Evolutionary conservation across 768 basidiomycete species (phyloP), one percentile per base, ranked within the genome.

Genomic region (Dictyophora rubrovolvata): DNA sequence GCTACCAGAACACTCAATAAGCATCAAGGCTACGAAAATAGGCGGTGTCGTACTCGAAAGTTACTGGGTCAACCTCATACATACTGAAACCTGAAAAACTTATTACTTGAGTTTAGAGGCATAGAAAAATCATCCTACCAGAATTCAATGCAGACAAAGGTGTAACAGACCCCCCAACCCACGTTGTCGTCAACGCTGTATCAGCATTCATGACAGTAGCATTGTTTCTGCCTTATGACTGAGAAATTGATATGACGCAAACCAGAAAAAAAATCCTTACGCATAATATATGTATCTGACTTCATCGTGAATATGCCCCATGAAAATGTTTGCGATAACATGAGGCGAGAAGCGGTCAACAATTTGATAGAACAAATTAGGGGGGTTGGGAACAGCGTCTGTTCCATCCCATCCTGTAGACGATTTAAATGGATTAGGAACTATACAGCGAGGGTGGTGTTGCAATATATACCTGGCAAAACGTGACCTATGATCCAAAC

Each of bases 381-480:
- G 86, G 1, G 86, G 85, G 64, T 84, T 82, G 53, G 67, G 65
- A 20, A 88, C 64, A 0, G 83, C 73, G 63, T 87, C 83, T 2
- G 76, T 74, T 18, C 87, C 88, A 66, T 89, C 88, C 68, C 59
- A 55, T 34, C 54, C 52, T 60, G 35, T 20, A 20, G 6, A n/a
- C 20, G 11, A 28, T 28, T 28, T 28, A 28, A 3, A 28, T 3
- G 7, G 28, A 28, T 28, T 7, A 28, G 28, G n/a, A n/a, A 28
- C 12, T 16, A 18, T 22, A 5, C 11, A 53, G 28, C 17, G 20
- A 1, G 5, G 5, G 9, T 3, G 14, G n/a, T 11, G 33, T 16
- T 6, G 47, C n/a, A 23, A 17, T 48, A 49, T 49, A 59, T 58
- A 54, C 66, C 64, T 53, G 65, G 65, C 20, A 78, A 63, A 28